phyloP scores from a whole-genome alignment of 768 basidiomycete species.

The Antrodiella citrinella region DNA sequence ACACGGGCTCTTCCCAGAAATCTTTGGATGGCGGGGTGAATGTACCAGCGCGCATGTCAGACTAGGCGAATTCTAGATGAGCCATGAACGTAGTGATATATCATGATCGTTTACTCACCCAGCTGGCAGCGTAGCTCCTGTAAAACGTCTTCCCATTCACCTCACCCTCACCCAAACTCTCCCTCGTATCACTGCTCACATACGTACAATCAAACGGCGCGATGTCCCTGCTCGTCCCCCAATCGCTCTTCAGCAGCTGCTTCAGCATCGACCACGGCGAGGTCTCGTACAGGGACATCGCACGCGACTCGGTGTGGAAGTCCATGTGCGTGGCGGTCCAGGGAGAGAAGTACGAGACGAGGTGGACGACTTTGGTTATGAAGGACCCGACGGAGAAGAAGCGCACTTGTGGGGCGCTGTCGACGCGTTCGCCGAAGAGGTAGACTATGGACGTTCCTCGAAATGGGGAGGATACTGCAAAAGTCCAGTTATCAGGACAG shows the following conservation, averaged over 20 bases:
- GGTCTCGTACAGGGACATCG: conserved; percentile 31
- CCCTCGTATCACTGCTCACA: conserved; percentile 34
- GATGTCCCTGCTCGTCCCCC: conserved; percentile 39
- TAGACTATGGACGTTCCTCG: conserved; percentile 42
- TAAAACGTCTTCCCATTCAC: conserved; percentile 33
- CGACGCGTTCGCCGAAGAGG: conserved; percentile 33
- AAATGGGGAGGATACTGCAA: conserved; percentile 39
- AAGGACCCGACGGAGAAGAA: conserved; percentile 32
- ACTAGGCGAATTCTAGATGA: too few species aligned
- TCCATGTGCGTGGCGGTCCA: conserved; percentile 30
- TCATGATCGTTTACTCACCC: conserved; percentile 28
- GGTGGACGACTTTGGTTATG: conserved; percentile 31
- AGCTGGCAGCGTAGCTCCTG: conserved; percentile 31
- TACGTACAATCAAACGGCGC: conserved; percentile 42
- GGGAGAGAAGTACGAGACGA: conserved; percentile 36
- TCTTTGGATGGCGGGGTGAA: not conserved
- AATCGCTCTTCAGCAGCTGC: conserved; percentile 39
- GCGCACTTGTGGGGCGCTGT: conserved; percentile 33
- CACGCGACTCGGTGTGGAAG: conserved; percentile 35
- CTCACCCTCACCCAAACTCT: conserved; percentile 29
- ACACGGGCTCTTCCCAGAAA: conserved; percentile 7
- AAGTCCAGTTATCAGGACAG: not conserved
- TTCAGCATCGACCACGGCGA: conserved; percentile 25
- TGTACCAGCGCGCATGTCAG: not conserved
- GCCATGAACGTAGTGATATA: too few species aligned